A percentile compares a stretch with the other conserved stretches of the same genome.
phyloP scores from a whole-genome alignment of 257 asterid species.

The Ehretia macrophylla region DNA sequence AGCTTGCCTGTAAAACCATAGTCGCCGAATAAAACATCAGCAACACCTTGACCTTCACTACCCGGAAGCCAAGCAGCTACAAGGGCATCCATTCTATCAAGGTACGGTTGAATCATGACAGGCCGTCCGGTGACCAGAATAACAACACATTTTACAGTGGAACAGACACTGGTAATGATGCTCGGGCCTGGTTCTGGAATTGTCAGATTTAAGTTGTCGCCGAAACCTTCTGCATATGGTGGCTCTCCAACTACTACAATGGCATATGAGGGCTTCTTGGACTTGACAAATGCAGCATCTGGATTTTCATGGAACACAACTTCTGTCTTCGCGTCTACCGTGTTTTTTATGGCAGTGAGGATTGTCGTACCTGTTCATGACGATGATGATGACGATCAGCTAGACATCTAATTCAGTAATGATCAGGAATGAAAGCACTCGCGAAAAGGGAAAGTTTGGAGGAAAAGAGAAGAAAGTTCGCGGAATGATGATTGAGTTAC shows the following conservation, averaged over 20 bases:
- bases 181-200: conserved; percentile 37
- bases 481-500: conserved; percentile 14
- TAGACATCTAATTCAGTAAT: too few species aligned
- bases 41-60: conserved; percentile 45
- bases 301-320: conserved; percentile 38
- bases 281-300: conserved; percentile 16
- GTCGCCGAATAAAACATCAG: conserved; percentile 44
- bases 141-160: conserved; percentile 33
- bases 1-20: conserved; percentile 45
- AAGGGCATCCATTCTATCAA: conserved; percentile 30
- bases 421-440: too few species aligned
- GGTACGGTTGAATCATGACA: conserved; percentile 32
- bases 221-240: conserved; percentile 43
- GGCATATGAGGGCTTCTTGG: conserved; percentile 31
- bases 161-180: conserved; percentile 33
- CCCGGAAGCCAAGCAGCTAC: conserved; percentile 58
- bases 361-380: conserved; percentile 49
- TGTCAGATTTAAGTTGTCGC: conserved; percentile 41
- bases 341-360: conserved; percentile 30
- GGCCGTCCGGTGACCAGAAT: conserved; percentile 43
- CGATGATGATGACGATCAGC: not conserved
- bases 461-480: not conserved
- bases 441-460: not conserved
- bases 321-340: conserved; percentile 33
- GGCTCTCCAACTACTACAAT: conserved; percentile 50